Percentiles rank a stretch among this genome's conserved stretches.
Evolutionary conservation across 208 protist genomes (phyloP).

Genomic region (Crithidia thermophila): DNA sequence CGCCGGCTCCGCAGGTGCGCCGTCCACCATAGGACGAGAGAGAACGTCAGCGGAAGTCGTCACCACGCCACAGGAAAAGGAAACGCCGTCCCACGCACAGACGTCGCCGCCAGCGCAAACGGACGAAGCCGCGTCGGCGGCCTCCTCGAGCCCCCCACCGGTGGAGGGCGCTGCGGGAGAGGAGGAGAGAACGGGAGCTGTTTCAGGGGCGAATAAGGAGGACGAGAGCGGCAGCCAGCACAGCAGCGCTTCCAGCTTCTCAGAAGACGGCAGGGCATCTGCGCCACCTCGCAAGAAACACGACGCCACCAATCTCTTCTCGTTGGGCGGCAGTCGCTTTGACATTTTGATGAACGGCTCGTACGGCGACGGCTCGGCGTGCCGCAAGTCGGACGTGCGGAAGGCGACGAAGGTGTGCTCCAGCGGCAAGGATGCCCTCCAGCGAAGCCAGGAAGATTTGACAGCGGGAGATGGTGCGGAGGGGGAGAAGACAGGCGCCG

Average conservation of each 20-base stretch:
- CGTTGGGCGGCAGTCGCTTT: slow-evolving; percentile 48
- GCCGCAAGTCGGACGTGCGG: slow-evolving; percentile 38
- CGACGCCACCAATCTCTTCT: slow-evolving; percentile 6
- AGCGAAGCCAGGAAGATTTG: slow-evolving; percentile 8
- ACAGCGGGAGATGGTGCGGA: neutral
- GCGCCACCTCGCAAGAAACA: neutral
- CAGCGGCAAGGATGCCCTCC: slow-evolving; percentile 13
- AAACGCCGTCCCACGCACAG: neutral
- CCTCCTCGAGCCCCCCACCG: neutral
- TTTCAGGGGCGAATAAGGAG: neutral
- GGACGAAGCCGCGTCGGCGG: slow-evolving; percentile 7
- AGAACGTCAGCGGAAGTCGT: neutral
- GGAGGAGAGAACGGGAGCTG: neutral
- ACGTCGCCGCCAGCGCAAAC: neutral
- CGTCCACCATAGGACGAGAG: neutral
- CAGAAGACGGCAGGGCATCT: neutral
- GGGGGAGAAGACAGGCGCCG: neutral
- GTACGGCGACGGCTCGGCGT: slow-evolving; percentile 18
- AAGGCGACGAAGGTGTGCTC: slow-evolving; percentile 33
- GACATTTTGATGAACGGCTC: slow-evolving; percentile 50
- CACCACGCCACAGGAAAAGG: neutral
- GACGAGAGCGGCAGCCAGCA: neutral
- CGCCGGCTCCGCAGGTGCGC: neutral
- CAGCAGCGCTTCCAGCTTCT: neutral
- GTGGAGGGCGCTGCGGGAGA: neutral